Conservation (phyloP, 2,329 filamentous ascomycete species). For the Ophiostoma sp. region DNA sequence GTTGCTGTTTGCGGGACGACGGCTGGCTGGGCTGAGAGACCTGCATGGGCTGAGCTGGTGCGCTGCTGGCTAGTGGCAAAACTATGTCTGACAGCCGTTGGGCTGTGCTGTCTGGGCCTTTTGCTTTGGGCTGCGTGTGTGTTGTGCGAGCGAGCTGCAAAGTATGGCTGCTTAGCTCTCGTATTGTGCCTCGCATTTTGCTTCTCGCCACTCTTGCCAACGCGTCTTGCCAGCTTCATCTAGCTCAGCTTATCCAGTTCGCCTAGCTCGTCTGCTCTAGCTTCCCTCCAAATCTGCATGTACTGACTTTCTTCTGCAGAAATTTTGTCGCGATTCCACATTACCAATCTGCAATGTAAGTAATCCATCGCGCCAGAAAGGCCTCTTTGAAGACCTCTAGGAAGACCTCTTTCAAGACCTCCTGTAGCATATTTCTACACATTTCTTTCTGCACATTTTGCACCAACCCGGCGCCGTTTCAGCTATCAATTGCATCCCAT, state of each 20-base stretch:
- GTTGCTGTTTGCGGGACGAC: not conserved
- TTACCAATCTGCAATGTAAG: slow-evolving; percentile 80
- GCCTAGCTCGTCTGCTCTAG: not conserved
- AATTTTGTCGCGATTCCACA: slow-evolving; percentile 79
- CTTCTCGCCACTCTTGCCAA: not conserved
- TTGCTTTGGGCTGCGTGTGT: not conserved
- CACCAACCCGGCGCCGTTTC: not conserved
- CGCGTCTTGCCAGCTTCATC: not conserved
- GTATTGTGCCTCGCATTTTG: not conserved
- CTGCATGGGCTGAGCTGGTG: slow-evolving; percentile 9
- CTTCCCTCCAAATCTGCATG: not conserved
- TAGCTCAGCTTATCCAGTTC: not conserved
- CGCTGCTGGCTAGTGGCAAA: not conserved
- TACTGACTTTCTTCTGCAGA: slow-evolving; percentile 42
- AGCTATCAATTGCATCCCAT: not conserved
- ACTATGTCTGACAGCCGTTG: not conserved
- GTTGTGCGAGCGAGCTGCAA: slow-evolving; percentile 1
- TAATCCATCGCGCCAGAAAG: not conserved
- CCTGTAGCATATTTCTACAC: not conserved
- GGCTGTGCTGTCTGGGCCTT: not conserved
- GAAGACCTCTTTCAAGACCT: not conserved
- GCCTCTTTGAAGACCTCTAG: not conserved
- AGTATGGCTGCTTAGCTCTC: not conserved
- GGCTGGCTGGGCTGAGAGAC: slow-evolving; percentile 14
- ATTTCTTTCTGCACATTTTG: not conserved